Evolutionary conservation across 768 basidiomycete genomes (phyloP), one percentile per base, ranked within the genome.

Genomic region (Phylloporus arenicola): DNA sequence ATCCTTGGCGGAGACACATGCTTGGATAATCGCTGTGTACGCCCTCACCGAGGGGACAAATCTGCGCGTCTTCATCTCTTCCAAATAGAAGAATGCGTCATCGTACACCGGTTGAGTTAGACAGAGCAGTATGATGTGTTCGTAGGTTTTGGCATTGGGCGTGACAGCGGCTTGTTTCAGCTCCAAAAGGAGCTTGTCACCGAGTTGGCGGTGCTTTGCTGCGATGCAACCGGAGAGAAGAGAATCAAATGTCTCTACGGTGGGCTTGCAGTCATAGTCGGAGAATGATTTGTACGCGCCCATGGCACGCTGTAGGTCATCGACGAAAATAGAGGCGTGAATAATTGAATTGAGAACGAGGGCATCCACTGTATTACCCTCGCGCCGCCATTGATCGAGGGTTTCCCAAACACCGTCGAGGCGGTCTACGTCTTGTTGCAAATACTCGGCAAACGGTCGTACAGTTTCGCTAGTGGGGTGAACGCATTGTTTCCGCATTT

Each of bases 41-140:
- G 84, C 67, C 2, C 60, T 59, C 22, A 59, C 59, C 10, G 78
- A 64, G 1, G 91, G 88, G n/a, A 71, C 58, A 58, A 80, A 71
- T 9, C 72, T 72, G 31, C 75, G 76, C 1, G 73, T 68, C 65
- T 93, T 92, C 86, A 91, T 89, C 71, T 88, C 86, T 64, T 92
- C 90, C 29, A 95, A 75, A 67, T 89, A 92, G 62, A 82, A 84
- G 70, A 93, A 93, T 0, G 90, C 88, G 53, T 91, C 88, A 61
- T 92, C 90, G 66, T 91, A 94, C 3, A 71, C 73, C 8, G 77
- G 65, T 59, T 88, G 84, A 0, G 82, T 81, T 13, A 93, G 75
- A 60, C 82, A 86, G 4, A 93, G 76, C 11, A 70, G 55, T 53
- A 93, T 79, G 68, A 92, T 75, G 29, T 75, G 73, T 58, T 83